Conservation (phyloP, 306 rosid species). For the Vigna radiata region DNA sequence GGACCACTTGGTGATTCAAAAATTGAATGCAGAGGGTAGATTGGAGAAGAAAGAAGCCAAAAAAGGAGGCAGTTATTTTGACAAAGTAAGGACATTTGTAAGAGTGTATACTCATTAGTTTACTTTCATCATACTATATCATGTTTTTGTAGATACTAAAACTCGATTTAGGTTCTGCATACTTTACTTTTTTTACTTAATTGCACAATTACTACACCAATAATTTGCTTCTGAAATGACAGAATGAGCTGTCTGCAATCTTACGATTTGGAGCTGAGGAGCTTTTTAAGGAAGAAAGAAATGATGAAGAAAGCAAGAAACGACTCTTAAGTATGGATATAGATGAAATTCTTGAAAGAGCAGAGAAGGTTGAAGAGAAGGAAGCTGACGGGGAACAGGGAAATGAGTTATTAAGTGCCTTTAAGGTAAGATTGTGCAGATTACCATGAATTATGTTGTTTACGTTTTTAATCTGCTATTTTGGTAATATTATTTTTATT, state of each 20-base stretch:
- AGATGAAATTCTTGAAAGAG: conserved; percentile 99
- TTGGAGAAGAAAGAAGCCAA: conserved; percentile 97
- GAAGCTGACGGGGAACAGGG: conserved; percentile 75
- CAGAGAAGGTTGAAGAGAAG: conserved; percentile 98
- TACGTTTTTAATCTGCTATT: neutral
- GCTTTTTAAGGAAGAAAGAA: conserved; percentile 96
- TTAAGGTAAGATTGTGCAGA: conserved; percentile 73
- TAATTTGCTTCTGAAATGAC: conserved; percentile 47
- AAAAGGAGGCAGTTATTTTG: conserved; percentile 89
- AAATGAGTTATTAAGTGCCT: conserved; percentile 86
- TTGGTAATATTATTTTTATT: neutral
- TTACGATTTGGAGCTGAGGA: conserved; percentile 99
- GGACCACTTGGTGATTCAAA: conserved; percentile 99
- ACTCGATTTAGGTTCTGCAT: conserved; percentile 5
- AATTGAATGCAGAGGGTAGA: conserved; percentile 96
- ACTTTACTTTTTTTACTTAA: neutral
- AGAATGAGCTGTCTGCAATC: conserved; percentile 97
- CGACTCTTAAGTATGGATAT: conserved; percentile 90
- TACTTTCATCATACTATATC: conserved; percentile 23
- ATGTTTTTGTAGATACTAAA: conserved; percentile 15
- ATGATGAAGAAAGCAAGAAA: conserved; percentile 97
- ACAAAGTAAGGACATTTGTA: conserved; percentile 73
- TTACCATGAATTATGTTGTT: conserved; percentile 14
- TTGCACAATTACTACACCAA: conserved; percentile 6
- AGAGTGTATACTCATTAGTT: conserved; percentile 21